Conservation (phyloP, 2,329 filamentous ascomycete species). For the Colletotrichum paranaense region DNA sequence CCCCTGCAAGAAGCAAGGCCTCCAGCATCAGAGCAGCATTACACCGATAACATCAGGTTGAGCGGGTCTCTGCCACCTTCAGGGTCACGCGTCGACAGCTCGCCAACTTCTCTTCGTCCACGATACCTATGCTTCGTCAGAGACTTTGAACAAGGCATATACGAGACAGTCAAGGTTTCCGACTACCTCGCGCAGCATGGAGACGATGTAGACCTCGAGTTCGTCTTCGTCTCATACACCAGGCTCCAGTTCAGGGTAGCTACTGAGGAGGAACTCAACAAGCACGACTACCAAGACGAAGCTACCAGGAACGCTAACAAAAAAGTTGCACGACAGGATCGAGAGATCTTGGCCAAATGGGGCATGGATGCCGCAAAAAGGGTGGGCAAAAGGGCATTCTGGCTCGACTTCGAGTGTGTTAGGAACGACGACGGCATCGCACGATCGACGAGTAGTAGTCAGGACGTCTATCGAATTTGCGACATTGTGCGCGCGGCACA, state of each 20-base stretch:
- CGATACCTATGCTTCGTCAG: slow-evolving; percentile 41
- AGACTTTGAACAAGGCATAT: slow-evolving; percentile 30
- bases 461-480: slow-evolving; percentile 53
- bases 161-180: slow-evolving; percentile 40
- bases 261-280: slow-evolving; percentile 38
- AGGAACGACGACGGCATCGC: slow-evolving; percentile 44
- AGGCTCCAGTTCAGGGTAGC: slow-evolving; percentile 49
- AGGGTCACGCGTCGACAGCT: neutral
- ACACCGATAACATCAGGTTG: neutral
- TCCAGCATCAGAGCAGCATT: neutral
- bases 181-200: slow-evolving; percentile 39
- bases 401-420: slow-evolving; percentile 56
- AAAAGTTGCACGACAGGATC: slow-evolving; percentile 39
- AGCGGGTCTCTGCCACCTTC: neutral
- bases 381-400: slow-evolving; percentile 52
- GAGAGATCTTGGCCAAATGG: slow-evolving; percentile 45
- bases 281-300: slow-evolving; percentile 32
- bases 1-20: neutral
- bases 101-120: slow-evolving; percentile 14
- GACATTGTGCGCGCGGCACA: slow-evolving; percentile 56
- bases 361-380: slow-evolving; percentile 50
- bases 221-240: slow-evolving; percentile 55
- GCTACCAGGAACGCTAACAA: slow-evolving; percentile 35
- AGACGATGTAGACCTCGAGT: slow-evolving; percentile 42
- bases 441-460: slow-evolving; percentile 39